Base-by-base conservation (phyloP, 257 asterid genomes). In the Rhazya stricta region DNA sequence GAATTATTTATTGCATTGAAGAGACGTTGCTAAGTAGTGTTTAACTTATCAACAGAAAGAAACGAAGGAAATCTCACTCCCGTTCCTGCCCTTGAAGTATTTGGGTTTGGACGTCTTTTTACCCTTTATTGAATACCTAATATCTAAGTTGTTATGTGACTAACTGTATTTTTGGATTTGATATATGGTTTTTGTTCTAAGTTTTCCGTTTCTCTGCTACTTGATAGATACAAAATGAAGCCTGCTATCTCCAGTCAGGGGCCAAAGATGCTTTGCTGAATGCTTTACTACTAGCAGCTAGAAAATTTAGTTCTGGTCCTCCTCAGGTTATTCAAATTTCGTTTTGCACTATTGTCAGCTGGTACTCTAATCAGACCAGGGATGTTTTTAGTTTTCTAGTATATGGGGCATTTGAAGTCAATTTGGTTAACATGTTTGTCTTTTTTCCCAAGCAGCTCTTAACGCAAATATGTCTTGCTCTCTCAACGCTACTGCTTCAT, bases 381-480 rank as follows among this genome's bases (percentile, higher is more conserved):
- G 42, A 8, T 48, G 6, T 23, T 32, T 48, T 34, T 32, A 41
- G 9, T 10, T 43, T 30, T 58, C 4, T 43, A 32, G 27, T 43
- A 18, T 46, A 23, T 65, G 73, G 34, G 61, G 1, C 51, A 43
- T 76, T 65, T n/a, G 27, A 32, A 30, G 37, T 54, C 27, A 30
- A 32, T 57, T 79, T 73, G 75, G 73, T 83, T 89, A 75, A 86
- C 63, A 60, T 75, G 58, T 57, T 69, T 70, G 67, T 67, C 69
- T 79, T 75, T 15, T 75, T 58, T 69, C 37, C n/a, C 5, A 71
- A 79, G 72, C 97, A 92, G 98, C 97, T 92, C 73, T 82, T 92
- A 74, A 92, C 98, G 43, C 98, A 92, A 89, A 87, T 92, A 30
- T 92, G 98, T 85, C 97, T 92, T 80, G 96, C 98, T 72, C 92